Conservation (phyloP, 306 rosid genomes). For the Trifolium dubium region DNA sequence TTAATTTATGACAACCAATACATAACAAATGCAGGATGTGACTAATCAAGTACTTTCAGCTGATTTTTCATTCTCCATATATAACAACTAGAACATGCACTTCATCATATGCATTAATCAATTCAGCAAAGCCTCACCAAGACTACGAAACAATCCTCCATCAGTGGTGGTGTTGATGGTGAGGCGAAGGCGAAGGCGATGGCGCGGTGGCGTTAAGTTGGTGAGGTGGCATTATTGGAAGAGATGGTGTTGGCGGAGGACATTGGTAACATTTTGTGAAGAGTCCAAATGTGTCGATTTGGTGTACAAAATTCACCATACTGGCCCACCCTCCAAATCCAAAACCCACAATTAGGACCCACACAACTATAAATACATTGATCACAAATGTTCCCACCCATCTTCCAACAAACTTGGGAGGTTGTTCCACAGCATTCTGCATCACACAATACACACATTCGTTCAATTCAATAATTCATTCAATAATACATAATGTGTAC, state of each 20-base stretch:
- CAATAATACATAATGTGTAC: too few species aligned
- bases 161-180: conserved; percentile 35
- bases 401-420: conserved; percentile 80
- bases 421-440: conserved; percentile 97
- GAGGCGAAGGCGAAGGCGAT: conserved; percentile 62
- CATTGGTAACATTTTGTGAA: conserved; percentile 98
- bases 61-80: not conserved
- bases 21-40: not conserved
- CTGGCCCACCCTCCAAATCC: conserved; percentile 99
- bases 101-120: conserved; percentile 7
- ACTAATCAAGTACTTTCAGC: not conserved
- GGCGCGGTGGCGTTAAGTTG: conserved; percentile 66
- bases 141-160: not conserved
- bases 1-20: conserved; percentile 1
- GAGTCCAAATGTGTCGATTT: conserved; percentile 90
- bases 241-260: conserved; percentile 51
- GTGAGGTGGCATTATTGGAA: conserved; percentile 35
- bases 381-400: conserved; percentile 80
- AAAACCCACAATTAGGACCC: conserved; percentile 90
- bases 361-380: conserved; percentile 78
- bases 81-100: not conserved
- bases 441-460: conserved; percentile 8
- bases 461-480: not conserved
- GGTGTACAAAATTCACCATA: conserved; percentile 80
- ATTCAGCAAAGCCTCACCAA: not conserved